Percentiles rank a stretch among this genome's conserved stretches.
Conservation (phyloP, 129 eudicot species). For the Chrysanthemum makinoi region DNA sequence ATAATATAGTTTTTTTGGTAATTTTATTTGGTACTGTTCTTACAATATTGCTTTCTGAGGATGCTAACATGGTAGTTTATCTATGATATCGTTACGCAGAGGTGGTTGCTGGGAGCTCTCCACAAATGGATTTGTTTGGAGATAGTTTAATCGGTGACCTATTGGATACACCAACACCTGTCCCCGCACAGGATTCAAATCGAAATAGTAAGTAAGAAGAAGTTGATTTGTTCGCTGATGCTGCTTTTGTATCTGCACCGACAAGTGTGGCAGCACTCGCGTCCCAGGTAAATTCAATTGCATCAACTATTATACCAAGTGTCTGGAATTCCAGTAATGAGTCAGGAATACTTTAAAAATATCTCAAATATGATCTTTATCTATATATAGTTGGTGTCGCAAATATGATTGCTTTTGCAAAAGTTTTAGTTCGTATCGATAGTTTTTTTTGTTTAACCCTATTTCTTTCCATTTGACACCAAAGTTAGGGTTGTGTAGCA, state of each 20-base stretch:
- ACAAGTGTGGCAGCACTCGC: slow-evolving; percentile 41
- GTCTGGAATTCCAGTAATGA: background rate
- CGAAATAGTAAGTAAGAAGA: slow-evolving; percentile 51
- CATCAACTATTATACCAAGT: too few relatives aligned
- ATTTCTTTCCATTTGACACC: too few relatives aligned
- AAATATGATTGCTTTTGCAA: too few relatives aligned
- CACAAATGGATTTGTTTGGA: slow-evolving; percentile 87
- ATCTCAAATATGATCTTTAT: too few relatives aligned
- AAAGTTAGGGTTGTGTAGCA: too few relatives aligned
- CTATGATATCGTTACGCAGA: slow-evolving; percentile 35
- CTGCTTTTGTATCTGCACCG: slow-evolving; percentile 83
- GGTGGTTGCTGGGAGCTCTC: slow-evolving; percentile 53
- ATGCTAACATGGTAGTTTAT: too few relatives aligned
- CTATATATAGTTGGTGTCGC: background rate
- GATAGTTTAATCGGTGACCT: slow-evolving; percentile 68
- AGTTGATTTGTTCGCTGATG: slow-evolving; percentile 95
- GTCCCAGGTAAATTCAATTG: slow-evolving; percentile 38
- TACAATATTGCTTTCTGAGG: too few relatives aligned
- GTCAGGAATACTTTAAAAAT: background rate
- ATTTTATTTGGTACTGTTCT: too few relatives aligned
- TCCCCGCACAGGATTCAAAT: slow-evolving; percentile 38
- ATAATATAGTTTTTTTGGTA: too few relatives aligned
- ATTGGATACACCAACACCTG: slow-evolving; percentile 65
- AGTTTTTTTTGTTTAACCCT: too few relatives aligned
- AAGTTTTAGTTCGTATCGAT: too few relatives aligned